Percentiles rank a stretch among this genome's conserved stretches.
Evolutionary conservation across 2,329 filamentous ascomycete species (phyloP).

Genomic region (Beauveria asiatica): DNA sequence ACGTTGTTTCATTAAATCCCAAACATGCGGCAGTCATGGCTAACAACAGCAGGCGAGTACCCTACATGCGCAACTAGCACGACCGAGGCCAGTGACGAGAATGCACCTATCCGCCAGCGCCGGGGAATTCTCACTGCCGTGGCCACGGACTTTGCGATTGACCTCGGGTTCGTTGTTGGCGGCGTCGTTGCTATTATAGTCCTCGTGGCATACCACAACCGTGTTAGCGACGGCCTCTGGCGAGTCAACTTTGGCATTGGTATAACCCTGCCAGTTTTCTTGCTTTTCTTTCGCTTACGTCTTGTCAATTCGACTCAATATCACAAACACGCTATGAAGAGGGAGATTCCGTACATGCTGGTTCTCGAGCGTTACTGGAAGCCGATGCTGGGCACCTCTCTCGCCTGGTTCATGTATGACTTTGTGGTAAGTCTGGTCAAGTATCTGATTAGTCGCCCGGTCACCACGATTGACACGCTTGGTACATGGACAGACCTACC

Average conservation of each 20-base stretch:
- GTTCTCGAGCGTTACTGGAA: slow-evolving; percentile 30
- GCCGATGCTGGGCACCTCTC: slow-evolving; percentile 40
- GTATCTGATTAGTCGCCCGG: too few relatives aligned
- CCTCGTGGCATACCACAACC: slow-evolving; percentile 26
- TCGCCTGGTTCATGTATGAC: slow-evolving; percentile 39
- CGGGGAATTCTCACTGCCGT: slow-evolving; percentile 26
- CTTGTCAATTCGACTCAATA: slow-evolving; percentile 40
- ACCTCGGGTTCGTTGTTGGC: slow-evolving; percentile 27
- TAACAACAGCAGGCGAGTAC: slow-evolving; percentile 19
- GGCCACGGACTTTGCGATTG: slow-evolving; percentile 34
- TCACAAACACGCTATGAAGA: slow-evolving; percentile 20
- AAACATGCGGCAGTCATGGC: too few relatives aligned
- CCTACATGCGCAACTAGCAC: slow-evolving; percentile 21
- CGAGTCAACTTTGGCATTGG: slow-evolving; percentile 25
- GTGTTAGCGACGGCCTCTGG: slow-evolving; percentile 34
- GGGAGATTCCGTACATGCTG: slow-evolving; percentile 18
- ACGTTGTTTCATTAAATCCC: too few relatives aligned
- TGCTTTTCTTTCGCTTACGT: slow-evolving; percentile 47
- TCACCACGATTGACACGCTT: too few relatives aligned
- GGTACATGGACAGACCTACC: slow-evolving; percentile 15
- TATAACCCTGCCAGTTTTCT: slow-evolving; percentile 31
- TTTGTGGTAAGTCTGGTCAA: slow-evolving; percentile 15
- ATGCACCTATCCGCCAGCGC: slow-evolving; percentile 16
- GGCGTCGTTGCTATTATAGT: slow-evolving; percentile 38
- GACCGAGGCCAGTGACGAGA: slow-evolving; percentile 22